Percentiles rank a stretch among this genome's conserved stretches.
Conservation (phyloP, 148 eudicot species). For the Fagopyrum esculentum region DNA sequence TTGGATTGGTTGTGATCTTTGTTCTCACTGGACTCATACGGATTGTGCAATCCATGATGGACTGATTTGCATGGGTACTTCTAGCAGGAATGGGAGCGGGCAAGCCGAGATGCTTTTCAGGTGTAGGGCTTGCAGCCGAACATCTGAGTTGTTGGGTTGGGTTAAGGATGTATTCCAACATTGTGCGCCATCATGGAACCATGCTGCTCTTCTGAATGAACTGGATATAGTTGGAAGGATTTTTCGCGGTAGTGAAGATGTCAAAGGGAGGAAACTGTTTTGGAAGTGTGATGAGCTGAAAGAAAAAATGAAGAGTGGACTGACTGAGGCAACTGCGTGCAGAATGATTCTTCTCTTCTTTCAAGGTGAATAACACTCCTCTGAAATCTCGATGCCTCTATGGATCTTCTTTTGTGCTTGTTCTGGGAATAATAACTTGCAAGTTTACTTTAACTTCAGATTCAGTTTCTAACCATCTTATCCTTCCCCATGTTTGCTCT, state of each 20-base stretch:
- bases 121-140: slow-evolving; percentile 55
- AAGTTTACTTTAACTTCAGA: too few relatives aligned
- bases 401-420: too few relatives aligned
- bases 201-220: slow-evolving; percentile 39
- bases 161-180: slow-evolving; percentile 70
- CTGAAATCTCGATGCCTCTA: too few relatives aligned
- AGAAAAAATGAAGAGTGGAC: slow-evolving; percentile 46
- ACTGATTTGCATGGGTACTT: slow-evolving; percentile 44
- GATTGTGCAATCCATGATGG: slow-evolving; percentile 57
- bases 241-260: slow-evolving; percentile 52
- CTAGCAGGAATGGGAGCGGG: slow-evolving; percentile 33
- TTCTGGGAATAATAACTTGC: too few relatives aligned
- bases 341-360: slow-evolving; percentile 42
- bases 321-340: slow-evolving; percentile 42
- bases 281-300: slow-evolving; percentile 64
- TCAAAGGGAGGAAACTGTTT: slow-evolving; percentile 45
- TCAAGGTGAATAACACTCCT: slow-evolving; percentile 33
- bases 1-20: slow-evolving; percentile 67
- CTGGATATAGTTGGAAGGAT: slow-evolving; percentile 54
- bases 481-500: too few relatives aligned
- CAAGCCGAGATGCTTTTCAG: slow-evolving; percentile 50
- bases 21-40: slow-evolving; percentile 67
- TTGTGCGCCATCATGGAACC: slow-evolving; percentile 52
- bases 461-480: too few relatives aligned
- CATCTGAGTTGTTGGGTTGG: slow-evolving; percentile 60